Evolutionary conservation across 495 filamentous ascomycete species (phyloP).

Genomic region (Hypomontagnella submonticulosa): DNA sequence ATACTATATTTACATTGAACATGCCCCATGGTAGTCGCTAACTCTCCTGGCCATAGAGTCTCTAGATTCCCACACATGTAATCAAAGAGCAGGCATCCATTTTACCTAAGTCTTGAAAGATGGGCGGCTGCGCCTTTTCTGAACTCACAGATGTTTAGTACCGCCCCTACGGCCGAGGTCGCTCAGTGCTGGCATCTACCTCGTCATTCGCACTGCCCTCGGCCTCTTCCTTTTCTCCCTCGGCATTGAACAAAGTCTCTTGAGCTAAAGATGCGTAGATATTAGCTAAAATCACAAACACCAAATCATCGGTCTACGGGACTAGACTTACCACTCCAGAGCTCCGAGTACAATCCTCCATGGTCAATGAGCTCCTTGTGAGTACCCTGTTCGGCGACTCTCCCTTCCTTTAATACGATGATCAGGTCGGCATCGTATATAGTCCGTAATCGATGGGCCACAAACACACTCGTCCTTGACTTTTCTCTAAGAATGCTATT

Average conservation of each 20-base stretch:
- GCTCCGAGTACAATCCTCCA: conserved; percentile 83
- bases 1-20: too few relatives aligned
- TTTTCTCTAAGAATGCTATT: conserved; percentile 93
- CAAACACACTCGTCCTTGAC: conserved; percentile 88
- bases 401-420: conserved; percentile 86
- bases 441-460: conserved; percentile 90
- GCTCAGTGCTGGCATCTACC: neutral
- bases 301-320: neutral
- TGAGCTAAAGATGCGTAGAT: conserved; percentile 50
- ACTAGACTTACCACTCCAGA: conserved; percentile 82
- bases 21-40: too few relatives aligned
- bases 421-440: conserved; percentile 96
- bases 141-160: neutral
- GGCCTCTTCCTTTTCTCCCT: conserved; percentile 48
- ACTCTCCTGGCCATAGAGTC: too few relatives aligned
- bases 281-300: conserved; percentile 11
- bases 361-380: conserved; percentile 84
- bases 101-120: too few relatives aligned
- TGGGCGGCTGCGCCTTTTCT: neutral
- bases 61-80: too few relatives aligned
- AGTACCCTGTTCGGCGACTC: conserved; percentile 86
- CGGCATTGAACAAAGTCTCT: conserved; percentile 55
- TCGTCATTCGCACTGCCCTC: conserved; percentile 7
- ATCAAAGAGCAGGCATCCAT: too few relatives aligned
- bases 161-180: neutral